phyloP scores from a whole-genome alignment of 1,284 basidiomycete genomes.

The Cutaneotrichosporon cutaneum region DNA sequence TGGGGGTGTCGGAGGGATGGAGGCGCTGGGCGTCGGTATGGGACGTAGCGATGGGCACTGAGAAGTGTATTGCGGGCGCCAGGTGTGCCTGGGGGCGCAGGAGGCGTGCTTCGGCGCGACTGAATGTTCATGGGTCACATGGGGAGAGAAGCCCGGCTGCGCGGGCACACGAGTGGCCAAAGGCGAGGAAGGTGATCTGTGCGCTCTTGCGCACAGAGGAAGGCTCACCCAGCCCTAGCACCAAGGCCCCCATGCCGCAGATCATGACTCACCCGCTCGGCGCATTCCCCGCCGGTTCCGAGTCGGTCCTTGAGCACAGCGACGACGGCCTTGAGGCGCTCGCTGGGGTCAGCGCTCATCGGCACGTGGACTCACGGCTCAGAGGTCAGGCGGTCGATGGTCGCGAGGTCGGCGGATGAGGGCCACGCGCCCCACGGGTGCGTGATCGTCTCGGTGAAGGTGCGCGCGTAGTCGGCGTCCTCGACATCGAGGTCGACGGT shows the following conservation, averaged over 20 bases:
- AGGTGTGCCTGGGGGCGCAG: no score
- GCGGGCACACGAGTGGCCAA: no score
- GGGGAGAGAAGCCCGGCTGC: no score
- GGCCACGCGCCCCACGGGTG: background rate
- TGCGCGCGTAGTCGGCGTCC: slow-evolving; percentile 6
- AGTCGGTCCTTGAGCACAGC: slow-evolving; percentile 6
- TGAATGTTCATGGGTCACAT: no score
- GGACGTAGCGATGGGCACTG: no score
- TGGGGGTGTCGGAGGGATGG: background rate
- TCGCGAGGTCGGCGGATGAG: background rate
- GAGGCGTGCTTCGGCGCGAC: no score
- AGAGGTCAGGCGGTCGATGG: background rate
- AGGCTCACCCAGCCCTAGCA: background rate
- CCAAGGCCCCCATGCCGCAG: background rate
- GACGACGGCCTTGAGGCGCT: background rate
- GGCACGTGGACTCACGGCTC: background rate
- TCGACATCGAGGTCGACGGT: background rate
- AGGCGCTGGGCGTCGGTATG: background rate
- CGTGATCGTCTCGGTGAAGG: background rate
- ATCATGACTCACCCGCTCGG: slow-evolving; percentile 2
- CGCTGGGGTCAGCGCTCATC: slow-evolving; percentile 1
- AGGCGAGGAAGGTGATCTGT: no score
- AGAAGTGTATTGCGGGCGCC: background rate
- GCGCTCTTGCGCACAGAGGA: background rate
- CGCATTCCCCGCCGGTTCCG: background rate